Evolutionary conservation across 1,284 basidiomycete genomes (phyloP), one percentile per base, ranked within the genome.

Genomic region (Abortiporus biennis): DNA sequence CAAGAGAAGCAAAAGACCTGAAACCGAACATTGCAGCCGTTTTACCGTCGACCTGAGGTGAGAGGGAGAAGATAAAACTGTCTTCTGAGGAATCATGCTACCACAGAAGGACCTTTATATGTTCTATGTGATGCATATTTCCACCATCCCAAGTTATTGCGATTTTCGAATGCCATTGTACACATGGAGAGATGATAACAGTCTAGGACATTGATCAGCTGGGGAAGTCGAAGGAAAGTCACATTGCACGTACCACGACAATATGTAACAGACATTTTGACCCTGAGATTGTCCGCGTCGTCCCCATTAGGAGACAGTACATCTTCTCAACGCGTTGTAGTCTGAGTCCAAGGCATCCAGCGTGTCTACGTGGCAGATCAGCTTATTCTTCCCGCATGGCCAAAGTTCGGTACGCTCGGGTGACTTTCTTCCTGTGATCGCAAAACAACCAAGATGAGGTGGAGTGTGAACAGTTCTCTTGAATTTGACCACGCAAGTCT

Each of bases 1-100:
- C 29, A 31, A 55, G 42, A 42, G 37, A 47, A n/a, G n/a, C 3
- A 49, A 44, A 33, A 54, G 40, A 41, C 21, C 32, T 9, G 27
- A 11, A 21, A 40, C 20, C 27, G 27, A n/a, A 8, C 27, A 29
- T 29, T 8, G 27, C 27, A n/a, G n/a, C n/a, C n/a, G n/a, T n/a
- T n/a, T n/a, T n/a, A n/a, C n/a, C n/a, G n/a, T 29, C n/a, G 27
- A 29, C 27, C 27, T 9, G 27, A 29, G 27, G 27, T 9, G 8
- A n/a, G 27, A 8, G 27, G n/a, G n/a, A n/a, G n/a, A n/a, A 29
- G 27, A 29, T 8, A 9, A n/a, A 9, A 8, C 27, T 29, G 27
- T 29, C n/a, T n/a, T 29, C 8, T 29, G n/a, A n/a, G 27, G 8
- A 29, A 8, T 29, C 27, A 8, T 29, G n/a, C n/a, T n/a, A 29